A percentile compares a stretch with the other conserved stretches of the same genome.
phyloP scores from a whole-genome alignment of 2,329 filamentous ascomycete species.

The Helicocarpus griseus region DNA sequence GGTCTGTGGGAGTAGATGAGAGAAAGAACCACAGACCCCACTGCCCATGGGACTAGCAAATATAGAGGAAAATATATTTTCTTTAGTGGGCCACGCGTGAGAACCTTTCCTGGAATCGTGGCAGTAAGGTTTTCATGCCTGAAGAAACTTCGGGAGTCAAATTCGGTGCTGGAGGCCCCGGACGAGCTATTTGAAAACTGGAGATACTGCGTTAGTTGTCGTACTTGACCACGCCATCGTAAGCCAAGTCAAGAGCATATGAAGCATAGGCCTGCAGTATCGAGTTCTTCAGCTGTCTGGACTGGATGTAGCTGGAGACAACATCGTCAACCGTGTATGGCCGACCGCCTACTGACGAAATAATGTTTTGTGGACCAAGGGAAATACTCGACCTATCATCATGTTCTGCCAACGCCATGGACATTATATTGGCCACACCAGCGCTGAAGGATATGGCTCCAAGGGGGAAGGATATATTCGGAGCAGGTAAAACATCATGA shows the following conservation, averaged over 20 bases:
- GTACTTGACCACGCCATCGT: slow-evolving; percentile 1
- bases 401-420: not conserved
- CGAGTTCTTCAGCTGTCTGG: not conserved
- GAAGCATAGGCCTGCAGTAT: not conserved
- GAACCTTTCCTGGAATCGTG: not conserved
- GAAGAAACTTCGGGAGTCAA: not conserved
- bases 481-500: not conserved
- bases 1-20: not conserved
- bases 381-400: not conserved
- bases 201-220: not conserved
- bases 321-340: not conserved
- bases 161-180: not conserved
- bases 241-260: not conserved
- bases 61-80: not conserved
- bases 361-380: not conserved
- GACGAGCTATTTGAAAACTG: not conserved
- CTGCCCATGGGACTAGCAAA: not conserved
- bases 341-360: not conserved
- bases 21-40: not conserved
- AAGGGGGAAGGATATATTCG: not conserved
- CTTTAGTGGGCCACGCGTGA: not conserved
- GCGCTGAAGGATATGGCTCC: not conserved
- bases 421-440: not conserved
- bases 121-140: not conserved
- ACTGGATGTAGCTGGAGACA: not conserved